These are phyloP conservation scores for Collybia nuda DNA, from an alignment of 768 basidiomycete species.

Conservation along the genomic window DNA sequence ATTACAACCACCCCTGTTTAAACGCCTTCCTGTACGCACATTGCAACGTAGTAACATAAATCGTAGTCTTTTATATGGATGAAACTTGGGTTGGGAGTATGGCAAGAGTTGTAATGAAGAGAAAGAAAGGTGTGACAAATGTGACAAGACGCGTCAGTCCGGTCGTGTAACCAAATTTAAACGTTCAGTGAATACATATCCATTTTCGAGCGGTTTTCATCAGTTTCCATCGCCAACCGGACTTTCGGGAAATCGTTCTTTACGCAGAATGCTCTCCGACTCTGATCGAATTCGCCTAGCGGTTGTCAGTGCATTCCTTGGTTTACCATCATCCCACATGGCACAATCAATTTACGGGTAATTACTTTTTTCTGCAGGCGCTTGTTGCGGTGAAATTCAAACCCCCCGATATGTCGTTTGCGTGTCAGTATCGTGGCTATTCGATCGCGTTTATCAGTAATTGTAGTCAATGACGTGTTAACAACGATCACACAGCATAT, in stretches of 20 bases:
- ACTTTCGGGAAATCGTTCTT: not conserved
- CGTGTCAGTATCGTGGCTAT: conserved; percentile 28
- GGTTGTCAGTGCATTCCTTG: conserved; percentile 28
- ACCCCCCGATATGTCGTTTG: conserved; percentile 37
- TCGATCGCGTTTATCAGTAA: not conserved
- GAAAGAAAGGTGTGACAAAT: too few relatives aligned
- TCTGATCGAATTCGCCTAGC: conserved; percentile 40
- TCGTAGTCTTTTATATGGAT: too few relatives aligned
- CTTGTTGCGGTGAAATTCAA: conserved; percentile 45
- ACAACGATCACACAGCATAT: conserved; percentile 34
- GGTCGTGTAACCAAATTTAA: too few relatives aligned
- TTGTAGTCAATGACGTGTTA: not conserved
- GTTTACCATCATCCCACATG: not conserved
- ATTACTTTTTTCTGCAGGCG: conserved; percentile 30
- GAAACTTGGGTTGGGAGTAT: too few relatives aligned
- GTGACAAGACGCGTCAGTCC: too few relatives aligned
- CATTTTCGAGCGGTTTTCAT: too few relatives aligned
- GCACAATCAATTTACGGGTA: conserved; percentile 1
- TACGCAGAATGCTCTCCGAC: conserved; percentile 13
- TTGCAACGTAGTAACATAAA: too few relatives aligned
- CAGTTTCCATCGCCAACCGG: too few relatives aligned
- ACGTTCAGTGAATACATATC: too few relatives aligned
- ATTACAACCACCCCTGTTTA: too few relatives aligned
- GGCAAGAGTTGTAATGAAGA: too few relatives aligned
- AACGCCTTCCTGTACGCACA: too few relatives aligned